A percentile compares a stretch with the other conserved stretches of the same genome.
phyloP scores from a whole-genome alignment of 179 eudicot species.

The Spinacia oleracea region DNA sequence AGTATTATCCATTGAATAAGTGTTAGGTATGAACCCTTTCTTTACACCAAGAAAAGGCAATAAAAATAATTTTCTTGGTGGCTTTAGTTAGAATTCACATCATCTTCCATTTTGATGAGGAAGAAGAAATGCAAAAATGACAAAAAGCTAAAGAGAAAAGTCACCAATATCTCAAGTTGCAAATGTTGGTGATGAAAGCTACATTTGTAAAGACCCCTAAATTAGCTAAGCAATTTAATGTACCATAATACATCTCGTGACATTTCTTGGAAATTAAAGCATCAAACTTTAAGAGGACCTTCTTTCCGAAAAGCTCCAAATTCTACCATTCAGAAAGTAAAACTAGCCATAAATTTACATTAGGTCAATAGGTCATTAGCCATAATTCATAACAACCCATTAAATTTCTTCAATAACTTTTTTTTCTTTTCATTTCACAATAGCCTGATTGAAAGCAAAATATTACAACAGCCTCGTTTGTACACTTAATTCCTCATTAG shows the following conservation, averaged over 20 bases:
- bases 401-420: slow-evolving; percentile 7
- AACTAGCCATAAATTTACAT: slow-evolving; percentile 23
- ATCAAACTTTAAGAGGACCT: slow-evolving; percentile 5
- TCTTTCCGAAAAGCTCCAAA: slow-evolving; percentile 28
- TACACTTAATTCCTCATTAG: too few relatives aligned
- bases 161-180: slow-evolving; percentile 19
- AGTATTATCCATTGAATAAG: too few relatives aligned
- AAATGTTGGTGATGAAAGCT: slow-evolving; percentile 4
- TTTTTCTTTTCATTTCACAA: too few relatives aligned
- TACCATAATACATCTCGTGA: slow-evolving; percentile 17
- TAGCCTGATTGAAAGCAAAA: slow-evolving; percentile 10
- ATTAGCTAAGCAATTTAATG: slow-evolving; percentile 16
- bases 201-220: slow-evolving; percentile 6
- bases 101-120: slow-evolving; percentile 1
- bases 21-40: background rate
- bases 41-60: background rate
- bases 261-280: background rate
- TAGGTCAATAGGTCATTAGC: too few relatives aligned
- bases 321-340: slow-evolving; percentile 16
- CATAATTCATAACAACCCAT: slow-evolving; percentile 1
- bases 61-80: background rate
- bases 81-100: background rate
- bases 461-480: too few relatives aligned
- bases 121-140: background rate
- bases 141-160: slow-evolving; percentile 13